These are phyloP conservation scores for Candida stauntonica DNA, from an alignment of 805 yeast species.

Conservation along the genomic window DNA sequence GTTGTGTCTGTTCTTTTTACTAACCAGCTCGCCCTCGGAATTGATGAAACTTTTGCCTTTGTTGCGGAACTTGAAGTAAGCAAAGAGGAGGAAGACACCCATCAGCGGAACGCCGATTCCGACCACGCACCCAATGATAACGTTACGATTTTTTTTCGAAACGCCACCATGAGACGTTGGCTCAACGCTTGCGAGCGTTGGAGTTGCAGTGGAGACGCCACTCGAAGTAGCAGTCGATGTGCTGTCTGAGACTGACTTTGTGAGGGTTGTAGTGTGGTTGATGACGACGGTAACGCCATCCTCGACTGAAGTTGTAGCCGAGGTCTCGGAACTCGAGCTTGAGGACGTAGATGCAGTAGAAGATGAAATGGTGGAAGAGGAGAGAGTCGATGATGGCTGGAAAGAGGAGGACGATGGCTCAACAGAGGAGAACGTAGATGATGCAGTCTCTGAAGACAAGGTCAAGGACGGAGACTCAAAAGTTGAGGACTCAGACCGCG, in stretches of 20 bases:
- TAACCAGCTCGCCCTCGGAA: slow-evolving; percentile 27
- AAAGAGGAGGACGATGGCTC: slow-evolving; percentile 1
- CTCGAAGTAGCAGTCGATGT: slow-evolving; percentile 29
- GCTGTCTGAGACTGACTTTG: slow-evolving; percentile 2
- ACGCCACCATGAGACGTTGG: slow-evolving; percentile 32
- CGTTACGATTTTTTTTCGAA: slow-evolving; percentile 40
- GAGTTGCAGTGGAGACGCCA: slow-evolving; percentile 23
- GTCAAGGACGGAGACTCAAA: not conserved
- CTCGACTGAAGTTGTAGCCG: slow-evolving; percentile 10
- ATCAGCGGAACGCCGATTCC: slow-evolving; percentile 29
- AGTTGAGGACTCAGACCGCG: not conserved
- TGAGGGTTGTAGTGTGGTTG: slow-evolving; percentile 19
- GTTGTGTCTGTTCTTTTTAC: slow-evolving; percentile 7
- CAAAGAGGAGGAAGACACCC: slow-evolving; percentile 2
- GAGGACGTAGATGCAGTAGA: slow-evolving; percentile 6
- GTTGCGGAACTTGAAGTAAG: slow-evolving; percentile 11
- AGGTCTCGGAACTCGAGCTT: not conserved
- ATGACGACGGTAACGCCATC: slow-evolving; percentile 20
- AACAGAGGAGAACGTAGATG: slow-evolving; percentile 6
- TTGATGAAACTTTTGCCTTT: slow-evolving; percentile 20
- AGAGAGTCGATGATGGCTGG: slow-evolving; percentile 4
- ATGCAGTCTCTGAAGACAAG: slow-evolving; percentile 1
- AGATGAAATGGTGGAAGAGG: slow-evolving; percentile 7
- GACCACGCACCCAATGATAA: slow-evolving; percentile 64
- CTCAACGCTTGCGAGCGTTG: slow-evolving; percentile 13